A percentile compares a stretch with the other conserved stretches of the same genome.
These are phyloP conservation scores for Penicillium sp. DNA, from an alignment of 2,329 filamentous ascomycete species.

Conservation along the genomic window DNA sequence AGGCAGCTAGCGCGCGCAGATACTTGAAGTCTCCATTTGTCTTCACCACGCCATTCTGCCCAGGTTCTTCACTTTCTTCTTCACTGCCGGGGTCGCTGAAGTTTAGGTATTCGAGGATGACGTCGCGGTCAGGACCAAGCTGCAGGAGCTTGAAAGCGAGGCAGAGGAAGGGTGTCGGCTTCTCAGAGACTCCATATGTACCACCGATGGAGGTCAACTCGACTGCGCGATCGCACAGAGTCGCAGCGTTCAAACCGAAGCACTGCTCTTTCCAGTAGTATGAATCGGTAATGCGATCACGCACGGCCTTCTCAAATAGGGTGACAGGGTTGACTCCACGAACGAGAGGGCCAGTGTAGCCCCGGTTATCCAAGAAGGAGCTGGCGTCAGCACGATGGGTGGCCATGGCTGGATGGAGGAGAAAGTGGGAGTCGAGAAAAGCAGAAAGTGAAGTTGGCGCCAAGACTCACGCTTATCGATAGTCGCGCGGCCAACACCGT, in stretches of 20 bases:
- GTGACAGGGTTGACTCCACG: slow-evolving; percentile 92
- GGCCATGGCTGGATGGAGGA: slow-evolving; percentile 34
- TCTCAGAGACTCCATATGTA: slow-evolving; percentile 76
- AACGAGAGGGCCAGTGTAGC: slow-evolving; percentile 68
- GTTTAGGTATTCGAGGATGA: slow-evolving; percentile 73
- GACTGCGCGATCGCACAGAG: slow-evolving; percentile 80
- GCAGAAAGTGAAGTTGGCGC: slow-evolving; percentile 6
- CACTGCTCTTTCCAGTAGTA: slow-evolving; percentile 99
- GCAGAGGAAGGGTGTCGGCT: slow-evolving; percentile 85
- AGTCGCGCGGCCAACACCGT: slow-evolving; percentile 35
- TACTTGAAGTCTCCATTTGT: slow-evolving; percentile 59
- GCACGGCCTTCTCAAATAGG: slow-evolving; percentile 90
- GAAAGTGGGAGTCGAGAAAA: slow-evolving; percentile 3
- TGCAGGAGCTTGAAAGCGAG: slow-evolving; percentile 92
- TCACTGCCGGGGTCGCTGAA: slow-evolving; percentile 66
- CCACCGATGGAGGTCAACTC: slow-evolving; percentile 81
- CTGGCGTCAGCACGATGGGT: slow-evolving; percentile 71
- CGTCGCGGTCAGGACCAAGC: slow-evolving; percentile 70
- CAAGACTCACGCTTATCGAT: slow-evolving; percentile 32
- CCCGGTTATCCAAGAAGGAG: slow-evolving; percentile 79
- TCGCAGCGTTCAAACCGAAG: slow-evolving; percentile 81
- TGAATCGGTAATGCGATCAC: slow-evolving; percentile 88
- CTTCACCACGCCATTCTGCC: slow-evolving; percentile 30
- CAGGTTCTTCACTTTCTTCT: slow-evolving; percentile 26
- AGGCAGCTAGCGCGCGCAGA: slow-evolving; percentile 78